Evolutionary conservation across 2,329 filamentous ascomycete species (phyloP), one percentile per base, ranked within the genome.

Genomic region (Colletotrichum abscissum): DNA sequence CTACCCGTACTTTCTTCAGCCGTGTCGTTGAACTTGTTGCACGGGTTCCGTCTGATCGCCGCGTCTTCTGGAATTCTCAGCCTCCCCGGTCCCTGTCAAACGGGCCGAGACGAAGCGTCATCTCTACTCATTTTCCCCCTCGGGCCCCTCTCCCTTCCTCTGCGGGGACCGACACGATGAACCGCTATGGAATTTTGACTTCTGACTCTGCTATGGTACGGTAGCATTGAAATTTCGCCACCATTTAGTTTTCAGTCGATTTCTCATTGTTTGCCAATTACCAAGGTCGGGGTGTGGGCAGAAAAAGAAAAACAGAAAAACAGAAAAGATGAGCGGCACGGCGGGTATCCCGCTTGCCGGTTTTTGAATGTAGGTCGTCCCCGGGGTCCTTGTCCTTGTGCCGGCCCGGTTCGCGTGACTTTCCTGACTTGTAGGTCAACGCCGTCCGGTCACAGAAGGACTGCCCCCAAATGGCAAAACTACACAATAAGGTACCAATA

Each of bases 51-150:
- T 73, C 60, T 62, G 67, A 70, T 62, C 35, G 19, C 35, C 46
- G 9, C 55, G 38, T 49, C 46, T 56, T 62, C 33, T 62, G 24
- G 60, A 60, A 65, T 12, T 35, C 42, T 56, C 12, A 56, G 11
- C 55, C 30, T 28, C 56, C 71, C 67, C 24, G 67, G 67, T 71
- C 67, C 71, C 69, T 71, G 71, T 71, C 62, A 56, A 62, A 28
- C 71, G 71, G 71, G 55, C 71, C 71, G 71, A 73, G 49, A 71
- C 56, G 67, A 73, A 59, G 57, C 46, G 33, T 64, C 35, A 19
- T 63, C 63, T 28, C 35, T 68, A n/a, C 33, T 59, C 42, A 11
- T 24, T 28, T 7, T 16, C 52, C 22, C 33, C 33, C 52, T 19
- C 30, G 42, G 12, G n/a, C 22, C 28, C 33, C 52, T 12, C 33